phyloP scores from a whole-genome alignment of 192 early-diverging fungal genomes.

The Backusella macrospora region DNA sequence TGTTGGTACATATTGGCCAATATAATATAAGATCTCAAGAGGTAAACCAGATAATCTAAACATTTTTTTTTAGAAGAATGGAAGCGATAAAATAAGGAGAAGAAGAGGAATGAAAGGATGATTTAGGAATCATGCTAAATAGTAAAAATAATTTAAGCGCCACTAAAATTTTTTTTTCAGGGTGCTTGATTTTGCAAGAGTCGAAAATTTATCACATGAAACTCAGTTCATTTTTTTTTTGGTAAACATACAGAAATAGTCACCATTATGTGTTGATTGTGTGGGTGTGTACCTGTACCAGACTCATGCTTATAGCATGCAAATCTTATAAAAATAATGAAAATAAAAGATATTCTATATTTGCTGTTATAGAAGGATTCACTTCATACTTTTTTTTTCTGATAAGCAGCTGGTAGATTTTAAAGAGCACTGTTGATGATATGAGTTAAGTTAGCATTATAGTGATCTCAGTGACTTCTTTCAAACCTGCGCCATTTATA shows the following conservation, averaged over 20 bases:
- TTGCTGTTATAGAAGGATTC: too few relatives aligned
- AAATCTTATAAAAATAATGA: background rate
- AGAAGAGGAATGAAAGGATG: background rate
- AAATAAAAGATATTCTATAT: background rate
- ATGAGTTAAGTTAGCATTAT: too few relatives aligned
- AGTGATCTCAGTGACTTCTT: too few relatives aligned
- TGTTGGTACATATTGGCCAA: background rate
- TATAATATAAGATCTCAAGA: slow-evolving; percentile 1
- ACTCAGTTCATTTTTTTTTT: background rate
- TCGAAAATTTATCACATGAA: background rate
- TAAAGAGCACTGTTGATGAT: too few relatives aligned
- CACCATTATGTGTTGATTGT: background rate
- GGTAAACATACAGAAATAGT: background rate
- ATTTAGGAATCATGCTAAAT: background rate
- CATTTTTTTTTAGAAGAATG: slow-evolving; percentile 19
- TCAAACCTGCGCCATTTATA: too few relatives aligned
- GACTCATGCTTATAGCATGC: background rate
- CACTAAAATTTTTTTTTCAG: slow-evolving; percentile 2
- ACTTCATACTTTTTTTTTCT: too few relatives aligned
- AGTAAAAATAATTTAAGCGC: background rate
- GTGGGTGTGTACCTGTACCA: background rate
- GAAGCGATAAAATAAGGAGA: background rate
- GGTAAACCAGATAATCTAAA: slow-evolving; percentile 15
- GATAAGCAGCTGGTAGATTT: too few relatives aligned
- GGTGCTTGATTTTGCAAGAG: background rate